Evolutionary conservation across 208 protist species (phyloP), one percentile per base, ranked within the genome.

Genomic region (Vickermania spadyakhi): DNA sequence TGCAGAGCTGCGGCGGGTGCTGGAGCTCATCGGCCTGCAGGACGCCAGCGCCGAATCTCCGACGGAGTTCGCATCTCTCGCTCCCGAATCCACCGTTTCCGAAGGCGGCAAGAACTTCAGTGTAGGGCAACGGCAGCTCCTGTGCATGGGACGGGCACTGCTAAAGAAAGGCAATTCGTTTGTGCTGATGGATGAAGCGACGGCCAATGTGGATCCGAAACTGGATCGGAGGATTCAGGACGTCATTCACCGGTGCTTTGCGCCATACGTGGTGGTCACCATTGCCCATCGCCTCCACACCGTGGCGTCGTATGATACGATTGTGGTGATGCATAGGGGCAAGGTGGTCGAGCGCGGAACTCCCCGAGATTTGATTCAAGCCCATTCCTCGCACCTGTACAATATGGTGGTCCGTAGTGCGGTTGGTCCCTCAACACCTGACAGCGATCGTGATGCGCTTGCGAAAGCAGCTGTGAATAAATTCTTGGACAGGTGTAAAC

Each of bases 151-250:
- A 54, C 81, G 81, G 7, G 81, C 81, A 31, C 66, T 89, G 72
- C 79, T 86, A 53, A 73, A 79, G 62, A 60, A 64, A 28, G 67
- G 61, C 28, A 85, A 70, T 60, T 60, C 30, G 52, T 86, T 89
- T 68, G 79, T 90, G 41, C 67, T 93, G 65, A 87, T 93, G 80
- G 86, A 90, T 64, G 86, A 93, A 73, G 79, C 82, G 54, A 89
- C 79, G 55, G 77, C 82, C 58, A 86, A 88, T 68, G 75, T 90
- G 42, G 82, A 93, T 72, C 68, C 69, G 28, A 49, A 52, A 26
- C 66, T 83, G 25, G 82, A 93, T 63, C 66, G 65, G 52, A 57
- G 74, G 64, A 70, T 90, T 22, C 81, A 86, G 71, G 50, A 72
- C 21, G 73, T 68, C 2, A 70, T 90, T 51, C 72, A 65, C 68